These are phyloP conservation scores for Leishmania turanica DNA, from an alignment of 208 protist genomes.

Conservation along the genomic window DNA sequence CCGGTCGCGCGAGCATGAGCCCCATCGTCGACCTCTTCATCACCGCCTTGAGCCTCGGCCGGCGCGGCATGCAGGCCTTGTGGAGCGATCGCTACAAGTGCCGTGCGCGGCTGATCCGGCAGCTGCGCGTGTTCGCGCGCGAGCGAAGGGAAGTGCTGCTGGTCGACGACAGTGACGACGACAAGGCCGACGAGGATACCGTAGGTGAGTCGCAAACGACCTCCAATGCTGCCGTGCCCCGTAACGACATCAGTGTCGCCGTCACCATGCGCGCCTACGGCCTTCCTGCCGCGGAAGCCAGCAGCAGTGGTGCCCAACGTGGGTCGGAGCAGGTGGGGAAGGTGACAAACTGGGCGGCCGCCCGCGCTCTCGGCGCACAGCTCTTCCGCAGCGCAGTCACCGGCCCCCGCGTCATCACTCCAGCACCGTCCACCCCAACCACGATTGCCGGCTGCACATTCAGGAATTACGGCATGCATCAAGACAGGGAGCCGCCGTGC, in stretches of 20 bases:
- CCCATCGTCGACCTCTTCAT: slow-evolving; percentile 97
- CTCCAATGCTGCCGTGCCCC: background rate
- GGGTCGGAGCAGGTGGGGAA: background rate
- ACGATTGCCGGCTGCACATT: slow-evolving; percentile 53
- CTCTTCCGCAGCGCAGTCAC: slow-evolving; percentile 77
- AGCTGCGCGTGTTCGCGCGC: slow-evolving; percentile 56
- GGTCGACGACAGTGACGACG: slow-evolving; percentile 11
- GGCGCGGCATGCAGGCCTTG: slow-evolving; percentile 66
- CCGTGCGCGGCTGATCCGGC: slow-evolving; percentile 31
- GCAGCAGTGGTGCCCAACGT: background rate
- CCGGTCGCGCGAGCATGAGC: slow-evolving; percentile 92
- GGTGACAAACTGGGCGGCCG: slow-evolving; percentile 15
- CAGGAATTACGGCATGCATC: slow-evolving; percentile 68
- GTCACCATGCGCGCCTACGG: slow-evolving; percentile 66
- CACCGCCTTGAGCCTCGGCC: slow-evolving; percentile 95
- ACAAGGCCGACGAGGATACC: slow-evolving; percentile 1
- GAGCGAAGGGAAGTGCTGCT: slow-evolving; percentile 51
- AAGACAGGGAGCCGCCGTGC: slow-evolving; percentile 29
- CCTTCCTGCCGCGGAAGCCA: background rate
- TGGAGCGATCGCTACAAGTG: slow-evolving; percentile 73
- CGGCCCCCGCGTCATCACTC: slow-evolving; percentile 69
- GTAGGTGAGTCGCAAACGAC: background rate
- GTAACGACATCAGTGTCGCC: slow-evolving; percentile 89
- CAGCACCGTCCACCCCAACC: slow-evolving; percentile 30
- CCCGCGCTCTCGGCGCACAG: slow-evolving; percentile 63